Conservation (phyloP, 768 basidiomycete species). For the Rhizopogon roseolus region DNA sequence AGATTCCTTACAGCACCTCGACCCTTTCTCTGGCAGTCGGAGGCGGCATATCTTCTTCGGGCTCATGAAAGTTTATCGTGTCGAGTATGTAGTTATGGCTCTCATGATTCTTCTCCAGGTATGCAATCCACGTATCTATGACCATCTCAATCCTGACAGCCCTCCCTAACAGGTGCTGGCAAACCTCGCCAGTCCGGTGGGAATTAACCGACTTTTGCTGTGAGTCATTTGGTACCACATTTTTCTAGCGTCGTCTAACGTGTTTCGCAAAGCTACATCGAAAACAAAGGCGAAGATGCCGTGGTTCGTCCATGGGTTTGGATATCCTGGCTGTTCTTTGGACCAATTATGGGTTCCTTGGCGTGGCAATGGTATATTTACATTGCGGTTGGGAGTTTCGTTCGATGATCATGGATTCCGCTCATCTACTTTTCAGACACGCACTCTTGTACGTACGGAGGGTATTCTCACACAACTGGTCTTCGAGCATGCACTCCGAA, state of each 20-base stretch:
- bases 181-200: constrained; percentile 23
- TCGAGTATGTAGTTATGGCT: constrained; percentile 5
- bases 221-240: constrained; percentile 5
- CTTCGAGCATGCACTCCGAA: constrained; percentile 55
- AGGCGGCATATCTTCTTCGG: constrained; percentile 11
- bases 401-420: constrained; percentile 4
- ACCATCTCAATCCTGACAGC: not conserved
- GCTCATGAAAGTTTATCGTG: constrained; percentile 9
- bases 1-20: constrained; percentile 18
- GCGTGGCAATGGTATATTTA: constrained; percentile 52
- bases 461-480: constrained; percentile 48
- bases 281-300: constrained; percentile 43
- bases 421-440: constrained; percentile 22
- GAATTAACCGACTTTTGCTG: constrained; percentile 27
- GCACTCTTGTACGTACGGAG: constrained; percentile 45
- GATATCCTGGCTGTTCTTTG: constrained; percentile 48
- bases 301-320: constrained; percentile 65
- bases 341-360: constrained; percentile 39
- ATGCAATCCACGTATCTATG: not conserved
- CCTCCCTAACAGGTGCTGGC: constrained; percentile 10
- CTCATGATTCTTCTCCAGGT: constrained; percentile 7
- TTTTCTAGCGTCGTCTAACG: not conserved
- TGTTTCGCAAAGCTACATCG: constrained; percentile 47
- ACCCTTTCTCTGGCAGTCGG: constrained; percentile 12
- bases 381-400: constrained; percentile 14